phyloP scores from a whole-genome alignment of 495 filamentous ascomycete species.

The Penicillium cosmopolitanum region DNA sequence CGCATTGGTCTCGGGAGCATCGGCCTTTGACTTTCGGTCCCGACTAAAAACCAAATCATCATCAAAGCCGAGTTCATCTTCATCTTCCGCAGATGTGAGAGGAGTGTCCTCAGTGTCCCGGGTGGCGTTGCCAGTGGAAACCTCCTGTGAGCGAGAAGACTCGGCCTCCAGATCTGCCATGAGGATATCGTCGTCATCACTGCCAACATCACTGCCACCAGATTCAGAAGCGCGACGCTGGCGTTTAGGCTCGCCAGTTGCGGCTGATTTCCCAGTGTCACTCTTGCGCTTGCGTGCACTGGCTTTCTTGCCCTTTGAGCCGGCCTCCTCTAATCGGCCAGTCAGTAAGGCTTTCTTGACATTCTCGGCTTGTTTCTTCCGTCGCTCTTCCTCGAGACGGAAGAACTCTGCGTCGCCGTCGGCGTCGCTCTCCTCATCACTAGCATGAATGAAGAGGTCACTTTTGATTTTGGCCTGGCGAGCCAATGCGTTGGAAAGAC shows the following conservation, averaged over 20 bases:
- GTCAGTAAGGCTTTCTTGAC: slow-evolving; percentile 56
- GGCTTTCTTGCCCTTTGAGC: slow-evolving; percentile 30
- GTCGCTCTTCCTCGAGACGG: slow-evolving; percentile 61
- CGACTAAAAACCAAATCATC: slow-evolving; percentile 44
- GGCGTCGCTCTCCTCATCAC: slow-evolving; percentile 78
- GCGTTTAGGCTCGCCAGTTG: slow-evolving; percentile 33
- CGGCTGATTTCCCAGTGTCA: slow-evolving; percentile 24
- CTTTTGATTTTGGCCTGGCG: slow-evolving; percentile 81
- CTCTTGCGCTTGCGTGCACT: slow-evolving; percentile 40
- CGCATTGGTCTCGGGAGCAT: slow-evolving; percentile 12
- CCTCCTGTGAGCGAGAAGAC: slow-evolving; percentile 27
- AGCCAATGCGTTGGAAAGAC: slow-evolving; percentile 60
- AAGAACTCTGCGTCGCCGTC: slow-evolving; percentile 73
- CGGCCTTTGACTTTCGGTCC: slow-evolving; percentile 23
- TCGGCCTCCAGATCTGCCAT: slow-evolving; percentile 36
- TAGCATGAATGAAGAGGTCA: slow-evolving; percentile 74
- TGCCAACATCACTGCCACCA: slow-evolving; percentile 24
- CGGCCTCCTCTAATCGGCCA: slow-evolving; percentile 53
- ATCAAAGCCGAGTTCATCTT: slow-evolving; percentile 43
- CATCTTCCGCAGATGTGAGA: slow-evolving; percentile 36
- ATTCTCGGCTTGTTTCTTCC: slow-evolving; percentile 52
- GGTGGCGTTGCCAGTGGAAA: slow-evolving; percentile 25
- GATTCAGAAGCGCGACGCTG: slow-evolving; percentile 36
- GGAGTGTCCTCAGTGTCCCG: slow-evolving; percentile 34
- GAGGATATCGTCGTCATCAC: slow-evolving; percentile 39